Base-by-base conservation (phyloP, 345 rosid genomes). In the Streptanthus diversifolius region DNA sequence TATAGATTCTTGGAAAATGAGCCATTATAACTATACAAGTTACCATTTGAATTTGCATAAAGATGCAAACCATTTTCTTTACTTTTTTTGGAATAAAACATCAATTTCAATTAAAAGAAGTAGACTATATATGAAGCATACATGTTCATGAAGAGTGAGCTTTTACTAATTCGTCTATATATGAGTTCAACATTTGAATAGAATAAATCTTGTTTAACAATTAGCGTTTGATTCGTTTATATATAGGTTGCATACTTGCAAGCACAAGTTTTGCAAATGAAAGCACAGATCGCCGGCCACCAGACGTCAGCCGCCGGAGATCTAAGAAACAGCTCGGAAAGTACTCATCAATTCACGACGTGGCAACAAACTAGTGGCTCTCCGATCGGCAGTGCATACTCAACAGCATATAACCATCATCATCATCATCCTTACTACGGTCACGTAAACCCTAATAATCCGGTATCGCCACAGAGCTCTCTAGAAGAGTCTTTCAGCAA, bases 191-290 rank as follows among this genome's bases (percentile, higher is more conserved):
- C 55, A 35, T 66, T 45, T 56, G 24, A 53, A 30, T 40, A 52
- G 1, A 63, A 15, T 25, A 1, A 25, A 56, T 65, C 66, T 45
- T 47, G 11, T 70, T 56, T 29, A 18, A 40, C 53, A 52, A 2
- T 56, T 32, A 64, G 35, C 15, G 14, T 64, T 77, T 63, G 22
- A n/a, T 65, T 47, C 36, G 12, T 52, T 57, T 25, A 14, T 41
- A 32, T 8, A 63, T 58, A 77, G 99, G 97, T 95, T 72, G 91
- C 98, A 43, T 82, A 55, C 66, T 79, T 95, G 70, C 98, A 95
- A 82, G 86, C 92, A 11, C 99, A 95, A 74, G 48, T 95, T 83
- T 86, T 88, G 90, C 95, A 90, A 84, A 83, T 80, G 77, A 91
- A 87, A 80, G 85, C 93, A 63, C 95, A 86, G 35, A 68, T 91